Base-by-base conservation (phyloP, 495 filamentous ascomycete genomes). In the Penicillium roqueforti region DNA sequence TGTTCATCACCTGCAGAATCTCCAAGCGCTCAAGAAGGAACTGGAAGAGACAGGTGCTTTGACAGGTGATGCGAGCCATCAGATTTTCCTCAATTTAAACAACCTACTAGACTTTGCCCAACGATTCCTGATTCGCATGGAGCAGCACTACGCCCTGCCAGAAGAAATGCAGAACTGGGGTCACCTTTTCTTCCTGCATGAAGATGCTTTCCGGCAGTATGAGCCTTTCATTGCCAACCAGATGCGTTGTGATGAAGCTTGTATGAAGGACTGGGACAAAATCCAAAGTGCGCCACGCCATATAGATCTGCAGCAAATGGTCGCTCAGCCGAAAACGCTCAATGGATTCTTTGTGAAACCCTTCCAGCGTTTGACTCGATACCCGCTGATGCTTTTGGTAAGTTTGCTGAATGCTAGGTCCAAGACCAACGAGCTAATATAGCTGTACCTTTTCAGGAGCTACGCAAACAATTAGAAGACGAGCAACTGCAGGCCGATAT, bases 201-300 rank as follows among this genome's bases (percentile, higher is more conserved):
- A 92, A 63, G 87, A 91, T 48, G 82, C 81, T 0, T 96, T 98
- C 66, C 81, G 80, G 47, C 89, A 91, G 50, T 98, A 98, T 63
- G 90, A 95, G 59, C 93, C 92, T 4, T 98, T 96, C 67, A 96
- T 97, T 51, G 87, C 93, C 39, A 98, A 98, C 67, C 91, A 95
- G 69, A 69, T 76, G 65, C 71, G 74, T 29, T 81, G 78, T 51
- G 77, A 80, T 38, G 68, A 76, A 36, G 63, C 69, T 13, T 77
- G 78, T 42, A 50, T 74, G 32, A 68, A 70, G 42, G 75, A 80
- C 40, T 81, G 78, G 78, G 76, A 80, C 37, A 80, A 80, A 50
- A 77, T 87, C 22, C 72, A 63, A 54, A 59, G 66, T 38, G 80
- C 82, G 14, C 80, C 81, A 20, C 76, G 83, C 23, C 71, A 77